Base-by-base conservation (phyloP, 164 flowering plant species). In the Vitis riparia region DNA sequence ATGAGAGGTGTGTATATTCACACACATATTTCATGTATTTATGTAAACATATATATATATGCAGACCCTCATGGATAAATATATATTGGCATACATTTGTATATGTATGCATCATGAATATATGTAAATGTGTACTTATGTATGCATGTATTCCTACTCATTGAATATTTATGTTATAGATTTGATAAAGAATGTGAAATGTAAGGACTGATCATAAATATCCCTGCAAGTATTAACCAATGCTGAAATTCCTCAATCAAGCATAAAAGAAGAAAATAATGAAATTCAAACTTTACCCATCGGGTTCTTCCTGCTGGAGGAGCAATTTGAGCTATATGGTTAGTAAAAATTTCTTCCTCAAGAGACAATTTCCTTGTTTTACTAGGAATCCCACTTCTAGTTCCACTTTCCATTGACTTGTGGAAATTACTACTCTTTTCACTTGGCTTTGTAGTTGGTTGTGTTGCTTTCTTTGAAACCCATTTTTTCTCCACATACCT, bases 401-500 rank as follows among this genome's bases (percentile, higher is more conserved):
- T 15, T 9, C 51, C 71, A 64, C 63, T 69, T 51, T 60, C 76
- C 16, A 65, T 9, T n/a, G 51, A 27, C 5, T 49, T 59, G 12
- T 67, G 73, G 37, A 47, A 9, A 44, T 19, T 59, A 27, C 8
- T 5, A 57, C 32, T 44, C 44, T 10, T 44, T 27, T 69, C 68
- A 56, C 7, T 50, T 17, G 49, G 11, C 55, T 5, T n/a, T 3
- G 70, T 62, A 61, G 62, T 47, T 14, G 79, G 80, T 30, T 71
- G 74, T 15, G 53, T 10, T 15, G 59, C 37, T 11, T 53, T 65
- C 59, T 48, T 73, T 8, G 78, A 56, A 64, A 63, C 79, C 91
- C 91, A 87, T 69, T 63, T 80, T 67, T 72, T 79, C 52, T 81
- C 89, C 68, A 59, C 82, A 30, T 87, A 85, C 85, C 91, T 87